Percentiles rank a stretch among this genome's conserved stretches.
Conservation (phyloP, 2,329 filamentous ascomycete species). For the Colletotrichum magnum region DNA sequence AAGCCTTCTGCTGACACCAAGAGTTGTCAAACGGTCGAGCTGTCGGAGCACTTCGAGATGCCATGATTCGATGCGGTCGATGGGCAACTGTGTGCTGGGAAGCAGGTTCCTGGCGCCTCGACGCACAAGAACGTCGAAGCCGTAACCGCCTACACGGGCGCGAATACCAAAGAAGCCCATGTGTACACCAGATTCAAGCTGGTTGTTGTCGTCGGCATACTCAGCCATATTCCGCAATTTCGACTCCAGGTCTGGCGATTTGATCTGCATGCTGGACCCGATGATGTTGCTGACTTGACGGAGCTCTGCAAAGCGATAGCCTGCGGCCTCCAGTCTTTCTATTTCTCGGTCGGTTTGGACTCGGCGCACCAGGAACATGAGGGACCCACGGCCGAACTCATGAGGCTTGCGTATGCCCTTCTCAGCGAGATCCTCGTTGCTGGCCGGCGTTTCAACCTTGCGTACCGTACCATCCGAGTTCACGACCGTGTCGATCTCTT, state of each 20-base stretch:
- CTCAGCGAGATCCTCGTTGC: conserved; percentile 55
- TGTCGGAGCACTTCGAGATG: conserved; percentile 69
- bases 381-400: conserved; percentile 77
- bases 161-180: conserved; percentile 71
- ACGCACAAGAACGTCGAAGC: conserved; percentile 75
- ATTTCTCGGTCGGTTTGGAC: conserved; percentile 71
- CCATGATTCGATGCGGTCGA: conserved; percentile 66
- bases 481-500: conserved; percentile 20
- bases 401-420: conserved; percentile 53
- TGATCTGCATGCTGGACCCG: conserved; percentile 81
- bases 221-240: conserved; percentile 76
- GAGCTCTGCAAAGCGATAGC: conserved; percentile 83
- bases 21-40: conserved; percentile 61
- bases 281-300: conserved; percentile 79
- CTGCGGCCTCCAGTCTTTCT: conserved; percentile 75
- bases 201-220: conserved; percentile 64
- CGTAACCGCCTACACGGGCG: conserved; percentile 64
- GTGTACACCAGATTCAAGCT: conserved; percentile 68
- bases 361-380: conserved; percentile 83
- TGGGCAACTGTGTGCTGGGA: conserved; percentile 69
- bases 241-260: conserved; percentile 70
- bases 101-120: conserved; percentile 70
- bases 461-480: conserved; percentile 40
- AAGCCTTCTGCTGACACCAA: conserved; percentile 55
- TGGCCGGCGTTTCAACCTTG: conserved; percentile 26